Evolutionary conservation across 176 grass and related monocot genomes (phyloP).

Genomic region (Bolboschoenus planiculmis): DNA sequence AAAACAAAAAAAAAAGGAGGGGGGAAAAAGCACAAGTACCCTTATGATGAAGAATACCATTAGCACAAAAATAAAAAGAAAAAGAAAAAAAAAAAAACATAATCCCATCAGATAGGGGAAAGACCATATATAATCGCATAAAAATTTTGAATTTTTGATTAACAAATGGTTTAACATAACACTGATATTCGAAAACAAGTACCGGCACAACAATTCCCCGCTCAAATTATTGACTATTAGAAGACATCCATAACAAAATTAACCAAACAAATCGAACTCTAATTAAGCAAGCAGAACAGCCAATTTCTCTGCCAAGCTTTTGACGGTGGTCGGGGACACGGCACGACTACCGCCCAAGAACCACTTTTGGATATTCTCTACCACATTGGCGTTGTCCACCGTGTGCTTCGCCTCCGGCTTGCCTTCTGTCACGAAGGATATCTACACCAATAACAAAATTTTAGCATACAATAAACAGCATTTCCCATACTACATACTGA

Average conservation of each 20-base stretch:
- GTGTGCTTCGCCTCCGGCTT: constrained; percentile 45
- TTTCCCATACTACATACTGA: not conserved
- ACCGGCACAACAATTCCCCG: not conserved
- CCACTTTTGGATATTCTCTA: constrained; percentile 76
- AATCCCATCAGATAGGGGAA: not conserved
- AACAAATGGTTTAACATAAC: not conserved
- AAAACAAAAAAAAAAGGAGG: not conserved
- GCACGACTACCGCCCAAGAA: constrained; percentile 53
- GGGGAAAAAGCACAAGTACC: not conserved
- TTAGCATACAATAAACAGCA: not conserved
- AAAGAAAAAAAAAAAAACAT: not conserved
- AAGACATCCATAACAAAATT: constrained; percentile 8
- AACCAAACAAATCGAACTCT: constrained; percentile 4
- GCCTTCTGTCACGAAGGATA: constrained; percentile 55
- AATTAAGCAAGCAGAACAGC: constrained; percentile 32
- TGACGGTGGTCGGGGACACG: constrained; percentile 52
- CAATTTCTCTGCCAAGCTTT: constrained; percentile 38
- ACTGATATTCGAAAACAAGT: not conserved
- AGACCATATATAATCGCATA: not conserved
- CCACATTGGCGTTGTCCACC: constrained; percentile 47
- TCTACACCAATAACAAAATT: constrained; percentile 20
- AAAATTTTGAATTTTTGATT: not conserved
- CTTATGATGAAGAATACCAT: not conserved
- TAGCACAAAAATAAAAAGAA: not conserved
- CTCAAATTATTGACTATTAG: not conserved